Evolutionary conservation across 2,329 filamentous ascomycete species (phyloP).

Genomic region (Aureobasidium pullulans): DNA sequence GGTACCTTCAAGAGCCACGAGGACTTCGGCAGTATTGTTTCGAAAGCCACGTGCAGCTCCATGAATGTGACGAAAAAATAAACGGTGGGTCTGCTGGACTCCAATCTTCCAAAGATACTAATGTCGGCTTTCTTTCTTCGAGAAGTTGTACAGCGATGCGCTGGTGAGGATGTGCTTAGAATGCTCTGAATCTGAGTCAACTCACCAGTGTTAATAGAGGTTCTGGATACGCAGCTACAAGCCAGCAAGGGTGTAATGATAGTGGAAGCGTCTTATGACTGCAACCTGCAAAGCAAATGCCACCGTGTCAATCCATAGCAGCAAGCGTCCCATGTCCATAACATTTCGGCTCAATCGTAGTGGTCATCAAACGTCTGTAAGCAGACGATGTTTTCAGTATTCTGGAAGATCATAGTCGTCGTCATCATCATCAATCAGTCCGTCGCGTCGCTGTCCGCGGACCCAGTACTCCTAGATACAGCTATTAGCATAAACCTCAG

Average conservation of each 20-base stretch:
- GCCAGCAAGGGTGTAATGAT: no score
- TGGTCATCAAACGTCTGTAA: neutral
- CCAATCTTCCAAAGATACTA: neutral
- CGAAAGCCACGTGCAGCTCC: neutral
- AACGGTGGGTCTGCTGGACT: neutral
- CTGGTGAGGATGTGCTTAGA: no score
- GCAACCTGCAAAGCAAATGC: no score
- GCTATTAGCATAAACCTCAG: neutral
- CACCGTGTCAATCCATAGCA: no score
- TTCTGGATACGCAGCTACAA: no score
- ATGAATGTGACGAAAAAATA: neutral
- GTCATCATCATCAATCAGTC: neutral
- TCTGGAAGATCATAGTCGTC: neutral
- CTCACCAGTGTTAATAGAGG: no score
- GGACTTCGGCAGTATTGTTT: neutral
- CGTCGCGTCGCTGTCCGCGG: neutral
- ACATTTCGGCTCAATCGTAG: neutral
- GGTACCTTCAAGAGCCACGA: neutral
- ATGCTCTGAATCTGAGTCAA: no score
- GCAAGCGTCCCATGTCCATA: no score
- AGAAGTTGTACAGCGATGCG: no score
- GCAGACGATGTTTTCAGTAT: neutral
- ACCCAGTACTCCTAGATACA: constrained; percentile 3
- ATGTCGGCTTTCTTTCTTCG: no score
- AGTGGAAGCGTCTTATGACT: no score